Percentiles rank a stretch among this genome's conserved stretches.
These are phyloP conservation scores for Aureobasidium leucospermi DNA, from an alignment of 2,329 filamentous ascomycete species.

Conservation along the genomic window DNA sequence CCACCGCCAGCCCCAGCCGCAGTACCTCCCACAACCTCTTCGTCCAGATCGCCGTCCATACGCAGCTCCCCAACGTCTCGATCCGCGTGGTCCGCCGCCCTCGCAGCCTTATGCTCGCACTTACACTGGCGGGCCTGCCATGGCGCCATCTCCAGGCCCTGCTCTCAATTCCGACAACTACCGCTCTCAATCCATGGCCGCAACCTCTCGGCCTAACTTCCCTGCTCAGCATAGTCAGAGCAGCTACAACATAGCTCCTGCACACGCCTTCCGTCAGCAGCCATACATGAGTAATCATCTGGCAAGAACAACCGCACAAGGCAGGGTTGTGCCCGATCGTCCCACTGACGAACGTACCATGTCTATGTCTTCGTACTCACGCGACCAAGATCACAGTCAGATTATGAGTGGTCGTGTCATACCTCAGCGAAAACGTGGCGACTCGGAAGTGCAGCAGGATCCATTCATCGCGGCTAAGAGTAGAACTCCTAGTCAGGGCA, in stretches of 20 bases:
- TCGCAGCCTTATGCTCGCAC: slow-evolving; percentile 39
- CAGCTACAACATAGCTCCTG: slow-evolving; percentile 55
- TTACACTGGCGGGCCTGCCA: slow-evolving; percentile 21
- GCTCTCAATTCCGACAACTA: slow-evolving; percentile 79
- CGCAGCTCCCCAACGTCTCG: slow-evolving; percentile 62
- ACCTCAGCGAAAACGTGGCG: slow-evolving; percentile 51
- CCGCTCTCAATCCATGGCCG: slow-evolving; percentile 87
- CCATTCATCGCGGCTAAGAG: slow-evolving; percentile 8
- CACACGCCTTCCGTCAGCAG: slow-evolving; percentile 70
- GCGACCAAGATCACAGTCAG: slow-evolving; percentile 71
- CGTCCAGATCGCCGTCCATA: slow-evolving; percentile 63
- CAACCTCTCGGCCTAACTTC: slow-evolving; percentile 63
- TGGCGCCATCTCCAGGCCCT: slow-evolving; percentile 38
- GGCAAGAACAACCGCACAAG: slow-evolving; percentile 81
- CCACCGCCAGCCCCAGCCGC: slow-evolving; percentile 39
- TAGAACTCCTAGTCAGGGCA: slow-evolving; percentile 28
- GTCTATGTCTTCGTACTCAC: slow-evolving; percentile 82
- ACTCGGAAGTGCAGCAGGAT: slow-evolving; percentile 35
- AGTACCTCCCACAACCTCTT: slow-evolving; percentile 53
- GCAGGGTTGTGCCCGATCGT: slow-evolving; percentile 81
- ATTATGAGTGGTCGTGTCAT: slow-evolving; percentile 92
- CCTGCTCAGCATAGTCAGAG: slow-evolving; percentile 50
- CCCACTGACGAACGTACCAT: slow-evolving; percentile 81
- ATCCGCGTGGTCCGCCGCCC: slow-evolving; percentile 48
- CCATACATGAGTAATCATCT: slow-evolving; percentile 58